Conservation (phyloP, 805 yeast species). For the Kazachstania psychrophila region DNA sequence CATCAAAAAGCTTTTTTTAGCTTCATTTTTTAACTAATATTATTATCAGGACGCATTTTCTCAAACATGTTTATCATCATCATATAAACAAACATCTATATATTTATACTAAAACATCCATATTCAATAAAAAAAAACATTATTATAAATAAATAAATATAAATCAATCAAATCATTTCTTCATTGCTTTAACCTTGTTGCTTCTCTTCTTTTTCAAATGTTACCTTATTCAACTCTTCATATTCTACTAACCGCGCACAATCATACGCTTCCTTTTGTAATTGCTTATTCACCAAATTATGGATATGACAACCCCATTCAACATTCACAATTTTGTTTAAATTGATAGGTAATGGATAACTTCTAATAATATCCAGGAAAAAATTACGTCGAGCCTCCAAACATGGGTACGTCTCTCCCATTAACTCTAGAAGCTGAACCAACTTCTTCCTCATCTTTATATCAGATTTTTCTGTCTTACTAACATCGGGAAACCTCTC, state of each 20-base stretch:
- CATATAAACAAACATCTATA: neutral
- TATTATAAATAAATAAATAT: neutral
- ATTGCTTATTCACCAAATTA: slow-evolving; percentile 77
- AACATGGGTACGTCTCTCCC: slow-evolving; percentile 91
- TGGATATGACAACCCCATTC: slow-evolving; percentile 98
- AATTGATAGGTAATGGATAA: slow-evolving; percentile 80
- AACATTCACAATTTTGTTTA: slow-evolving; percentile 60
- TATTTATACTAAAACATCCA: neutral
- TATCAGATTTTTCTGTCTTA: slow-evolving; percentile 46
- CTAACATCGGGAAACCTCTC: slow-evolving; percentile 82
- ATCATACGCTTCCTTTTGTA: slow-evolving; percentile 79
- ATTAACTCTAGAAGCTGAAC: slow-evolving; percentile 56
- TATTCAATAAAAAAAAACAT: neutral
- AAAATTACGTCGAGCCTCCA: slow-evolving; percentile 64
- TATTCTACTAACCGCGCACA: slow-evolving; percentile 56
- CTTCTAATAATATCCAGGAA: slow-evolving; percentile 57
- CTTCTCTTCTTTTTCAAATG: slow-evolving; percentile 11
- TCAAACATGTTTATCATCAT: neutral
- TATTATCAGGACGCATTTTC: neutral
- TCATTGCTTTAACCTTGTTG: slow-evolving; percentile 11
- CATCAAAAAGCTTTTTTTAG: neutral
- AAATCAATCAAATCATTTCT: neutral
- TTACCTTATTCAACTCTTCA: slow-evolving; percentile 9
- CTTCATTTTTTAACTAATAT: neutral
- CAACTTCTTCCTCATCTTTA: slow-evolving; percentile 39